Evolutionary conservation across 768 basidiomycete species (phyloP), one percentile per base, ranked within the genome.

Genomic region (Boletus pseudopeckii): DNA sequence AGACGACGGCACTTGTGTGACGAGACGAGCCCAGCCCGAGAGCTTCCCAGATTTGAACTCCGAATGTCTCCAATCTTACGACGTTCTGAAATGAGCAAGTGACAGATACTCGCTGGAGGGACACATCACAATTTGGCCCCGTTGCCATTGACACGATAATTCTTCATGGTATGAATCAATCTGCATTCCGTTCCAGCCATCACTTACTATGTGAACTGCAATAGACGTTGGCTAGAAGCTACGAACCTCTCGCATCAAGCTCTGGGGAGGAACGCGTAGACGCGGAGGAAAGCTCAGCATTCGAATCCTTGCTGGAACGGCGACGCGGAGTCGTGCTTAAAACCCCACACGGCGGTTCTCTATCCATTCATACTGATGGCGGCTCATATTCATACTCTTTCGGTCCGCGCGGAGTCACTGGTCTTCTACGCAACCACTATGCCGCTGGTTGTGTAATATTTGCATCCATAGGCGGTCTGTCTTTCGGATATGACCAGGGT

Each of bases 401-500:
- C 61, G 89, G 89, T 7, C 87, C 88, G 1, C 72, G 69, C n/a
- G 88, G 89, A 1, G 59, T 90, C 10, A 60, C 74, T 3, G 89
- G 90, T 10, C 74, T 91, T 15, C 64, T 77, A 43, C 78, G 78
- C 56, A 91, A 90, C 64, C 77, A 75, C 52, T 88, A 85, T 58
- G 80, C 84, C 5, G 68, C 85, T 8, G 71, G 82, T 2, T 90
- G 88, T 55, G 87, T 85, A 5, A 72, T 85, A 45, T 89, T 90
- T 58, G 89, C 85, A 1, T 86, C 84, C 10, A 80, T 91, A 60
- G 89, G 89, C 1, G 88, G 88, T 0, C 65, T 90, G 52, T 82
- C 85, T 14, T 91, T 91, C 67, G 89, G 89, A 9, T 91, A 91
- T 63, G 89, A 90, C 61, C 89, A 91, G 64, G 89, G 89, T 36